Base-by-base conservation (phyloP, 305 asterid genomes). In the Plantago lanceolata region DNA sequence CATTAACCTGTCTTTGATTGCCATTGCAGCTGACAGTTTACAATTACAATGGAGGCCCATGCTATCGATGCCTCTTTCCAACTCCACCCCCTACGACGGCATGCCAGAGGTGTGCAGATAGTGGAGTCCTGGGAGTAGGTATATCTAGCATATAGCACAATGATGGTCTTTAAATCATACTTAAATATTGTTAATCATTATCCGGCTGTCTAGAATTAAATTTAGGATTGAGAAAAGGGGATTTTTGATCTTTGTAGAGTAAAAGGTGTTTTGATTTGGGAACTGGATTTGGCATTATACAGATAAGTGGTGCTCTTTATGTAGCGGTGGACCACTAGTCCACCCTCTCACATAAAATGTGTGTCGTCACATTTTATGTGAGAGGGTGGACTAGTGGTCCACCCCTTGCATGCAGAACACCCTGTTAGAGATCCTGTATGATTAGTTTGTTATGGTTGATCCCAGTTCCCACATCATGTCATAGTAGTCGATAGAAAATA, bases 71-170 rank as follows among this genome's bases (percentile, higher is more conserved):
- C 77, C 75, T 89, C 31, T 93, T 93, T 82, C 98, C 98, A 71
- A 79, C 88, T 69, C 97, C 97, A 57, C 98, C 97, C 26, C 98
- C 98, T 52, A 64, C 95, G 51, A 75, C 96, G 72, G 92, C 98
- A 43, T 93, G 98, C 47, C 98, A 93, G 78, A 79, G 98, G 75
- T 93, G 97, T 56, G 67, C 98, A n/a, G 98, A 92, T 69, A 89
- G 95, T 58, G 98, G 98, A 64, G 98, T 92, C 73, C 90, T 92
- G 68, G 98, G 98, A 79, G 96, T 89, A 74, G 98, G 98, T 89
- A 79, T 74, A 79, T 73, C 68, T 19, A 67, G 19, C 60, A 15
- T 68, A 47, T 57, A 64, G 20, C 48, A 61, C 14, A 47, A 44
- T 61, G 37, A 66, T 61, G 35, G 11, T 66, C 40, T 48, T 15